A percentile compares a stretch with the other conserved stretches of the same genome.
These are phyloP conservation scores for Excoecaria agallocha DNA, from an alignment of 345 rosid species.

Conservation along the genomic window DNA sequence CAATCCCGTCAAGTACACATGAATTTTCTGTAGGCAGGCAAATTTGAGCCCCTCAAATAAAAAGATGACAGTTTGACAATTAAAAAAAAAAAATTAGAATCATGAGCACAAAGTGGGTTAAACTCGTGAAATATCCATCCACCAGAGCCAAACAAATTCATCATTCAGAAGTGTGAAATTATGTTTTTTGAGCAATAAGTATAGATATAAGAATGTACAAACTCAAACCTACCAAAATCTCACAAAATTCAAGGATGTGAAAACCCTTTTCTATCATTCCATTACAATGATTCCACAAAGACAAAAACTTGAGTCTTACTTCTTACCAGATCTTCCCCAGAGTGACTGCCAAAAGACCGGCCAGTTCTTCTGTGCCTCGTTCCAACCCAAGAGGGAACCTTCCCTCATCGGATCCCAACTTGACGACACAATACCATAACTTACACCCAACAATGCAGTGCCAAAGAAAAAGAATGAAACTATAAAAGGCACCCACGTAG, in stretches of 20 bases:
- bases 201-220: background rate
- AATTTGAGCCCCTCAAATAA: too few species aligned
- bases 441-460: conserved; percentile 74
- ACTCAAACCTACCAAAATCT: background rate
- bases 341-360: conserved; percentile 95
- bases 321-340: conserved; percentile 58
- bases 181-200: background rate
- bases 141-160: background rate
- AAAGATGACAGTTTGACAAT: too few species aligned
- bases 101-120: too few species aligned
- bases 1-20: too few species aligned
- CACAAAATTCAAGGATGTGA: background rate
- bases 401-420: conserved; percentile 97
- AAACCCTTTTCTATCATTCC: too few species aligned
- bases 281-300: background rate
- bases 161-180: background rate
- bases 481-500: conserved; percentile 80
- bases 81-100: too few species aligned
- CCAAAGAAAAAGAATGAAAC: conserved; percentile 87
- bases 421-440: conserved; percentile 86
- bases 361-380: conserved; percentile 89
- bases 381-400: conserved; percentile 92
- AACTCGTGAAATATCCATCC: background rate
- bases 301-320: conserved; percentile 22
- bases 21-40: too few species aligned